These are phyloP conservation scores for Condylostoma magnum DNA, from an alignment of 169 alveolate species.

Conservation along the genomic window DNA sequence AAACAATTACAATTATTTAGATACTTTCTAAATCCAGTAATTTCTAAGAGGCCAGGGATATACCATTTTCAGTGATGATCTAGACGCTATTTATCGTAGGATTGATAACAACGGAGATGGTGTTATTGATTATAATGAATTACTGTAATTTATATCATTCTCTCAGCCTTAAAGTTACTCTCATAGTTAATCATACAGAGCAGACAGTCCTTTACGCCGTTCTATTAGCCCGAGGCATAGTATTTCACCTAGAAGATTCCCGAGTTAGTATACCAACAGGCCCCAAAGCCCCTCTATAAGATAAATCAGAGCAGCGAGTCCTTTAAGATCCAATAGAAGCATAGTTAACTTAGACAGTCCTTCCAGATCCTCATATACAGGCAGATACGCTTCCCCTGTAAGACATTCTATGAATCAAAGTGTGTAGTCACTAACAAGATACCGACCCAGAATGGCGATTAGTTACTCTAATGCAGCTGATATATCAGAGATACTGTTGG, in stretches of 20 bases:
- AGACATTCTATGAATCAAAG: too few species aligned
- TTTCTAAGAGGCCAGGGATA: conserved; percentile 16
- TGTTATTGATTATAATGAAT: conserved; percentile 1
- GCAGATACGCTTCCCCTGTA: too few species aligned
- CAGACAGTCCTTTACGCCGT: background rate
- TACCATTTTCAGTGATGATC: conserved; percentile 6
- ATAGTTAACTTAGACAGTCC: too few species aligned
- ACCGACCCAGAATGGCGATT: background rate
- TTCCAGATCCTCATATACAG: too few species aligned
- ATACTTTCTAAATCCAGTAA: too few species aligned
- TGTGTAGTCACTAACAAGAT: too few species aligned
- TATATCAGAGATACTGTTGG: background rate
- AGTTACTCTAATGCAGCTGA: conserved; percentile 17
- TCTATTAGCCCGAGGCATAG: conserved; percentile 1
- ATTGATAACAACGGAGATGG: conserved; percentile 31
- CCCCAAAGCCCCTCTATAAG: background rate
- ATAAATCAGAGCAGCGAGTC: too few species aligned
- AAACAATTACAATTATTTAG: too few species aligned
- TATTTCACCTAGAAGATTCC: background rate
- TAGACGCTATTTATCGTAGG: conserved; percentile 21
- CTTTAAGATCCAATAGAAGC: too few species aligned
- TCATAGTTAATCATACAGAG: background rate
- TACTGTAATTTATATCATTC: background rate
- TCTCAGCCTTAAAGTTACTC: background rate
- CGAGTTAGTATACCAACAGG: background rate